Evolutionary conservation across 2,329 filamentous ascomycete species (phyloP), one percentile per base, ranked within the genome.

Genomic region (Aspergillus fumigatiaffinis): DNA sequence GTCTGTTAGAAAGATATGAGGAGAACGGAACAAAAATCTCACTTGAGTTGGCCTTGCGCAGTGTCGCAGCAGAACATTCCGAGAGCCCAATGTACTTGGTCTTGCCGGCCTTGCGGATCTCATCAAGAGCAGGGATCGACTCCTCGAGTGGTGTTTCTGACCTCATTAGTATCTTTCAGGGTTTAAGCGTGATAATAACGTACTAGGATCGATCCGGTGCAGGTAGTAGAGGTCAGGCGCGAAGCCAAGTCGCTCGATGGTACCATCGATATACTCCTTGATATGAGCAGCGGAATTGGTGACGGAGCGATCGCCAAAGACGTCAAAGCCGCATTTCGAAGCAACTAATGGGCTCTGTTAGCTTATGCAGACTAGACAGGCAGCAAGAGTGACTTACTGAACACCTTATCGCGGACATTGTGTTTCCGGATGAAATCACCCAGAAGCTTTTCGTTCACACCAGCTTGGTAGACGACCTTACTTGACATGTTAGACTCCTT

Each of bases 361-460:
- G 20, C 46, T 32, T 4, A 53, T 9, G 41, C 10, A 20, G 20
- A 44, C 1, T 21, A 5, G 3, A 20, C 8, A 21, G 41, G 21
- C 9, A 10, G 2, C 25, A 35, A 3, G 32, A 35, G 9, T 21
- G 4, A 68, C 76, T 53, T 58, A 79, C 77, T 65, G 59, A 81
- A 81, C n/a, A 81, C 42, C 60, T 81, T 80, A 54, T 81, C 78
- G 1, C 80, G 76, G 9, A 78, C 69, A 51, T 81, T 78, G 65
- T 82, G 78, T 62, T 81, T 82, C 25, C 75, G 65, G 58, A 82
- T 80, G 58, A 81, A 82, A 32, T 80, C 77, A 3, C 79, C 80
- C 0, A 82, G 66, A 0, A 82, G 72, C 65, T 79, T 80, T 54
- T 82, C 80, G 51, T 82, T 81, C 12, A 79, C 72, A 38, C 79